These are phyloP conservation scores for Dryas integrifolia DNA, from an alignment of 331 rosid genomes.

Conservation along the genomic window DNA sequence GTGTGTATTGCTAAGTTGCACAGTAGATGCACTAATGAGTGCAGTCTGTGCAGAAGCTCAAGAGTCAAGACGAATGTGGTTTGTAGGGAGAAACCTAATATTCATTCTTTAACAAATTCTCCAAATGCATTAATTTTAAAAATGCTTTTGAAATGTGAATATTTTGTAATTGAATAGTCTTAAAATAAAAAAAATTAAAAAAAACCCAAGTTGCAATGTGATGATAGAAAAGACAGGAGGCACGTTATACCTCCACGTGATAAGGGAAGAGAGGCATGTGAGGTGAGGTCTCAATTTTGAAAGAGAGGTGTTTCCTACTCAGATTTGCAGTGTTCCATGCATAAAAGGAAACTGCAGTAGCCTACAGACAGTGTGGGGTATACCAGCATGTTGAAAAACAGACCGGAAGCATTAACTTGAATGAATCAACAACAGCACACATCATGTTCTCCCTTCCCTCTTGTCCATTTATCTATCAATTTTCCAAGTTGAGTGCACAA, in stretches of 20 bases:
- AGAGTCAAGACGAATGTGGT: too few species aligned
- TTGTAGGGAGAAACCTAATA: too few species aligned
- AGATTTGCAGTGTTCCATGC: neutral
- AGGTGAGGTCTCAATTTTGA: neutral
- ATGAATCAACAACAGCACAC: neutral
- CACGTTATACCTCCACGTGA: constrained; percentile 9
- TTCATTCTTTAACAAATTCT: too few species aligned
- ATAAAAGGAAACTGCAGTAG: neutral
- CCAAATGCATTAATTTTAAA: too few species aligned
- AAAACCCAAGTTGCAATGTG: neutral
- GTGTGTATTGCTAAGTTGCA: too few species aligned
- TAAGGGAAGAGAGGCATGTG: constrained; percentile 9
- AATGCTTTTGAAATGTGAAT: too few species aligned
- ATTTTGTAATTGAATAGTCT: too few species aligned
- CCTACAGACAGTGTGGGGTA: neutral
- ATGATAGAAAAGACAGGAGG: neutral
- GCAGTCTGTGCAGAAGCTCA: too few species aligned
- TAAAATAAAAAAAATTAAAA: too few species aligned
- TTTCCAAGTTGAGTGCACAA: too few species aligned
- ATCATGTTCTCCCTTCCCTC: neutral
- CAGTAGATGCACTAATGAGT: too few species aligned
- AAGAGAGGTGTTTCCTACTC: neutral
- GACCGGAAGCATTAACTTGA: neutral
- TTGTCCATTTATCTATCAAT: neutral
- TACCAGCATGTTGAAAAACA: neutral